Conservation (phyloP, 768 basidiomycete species). For the Tylopilus felleus region DNA sequence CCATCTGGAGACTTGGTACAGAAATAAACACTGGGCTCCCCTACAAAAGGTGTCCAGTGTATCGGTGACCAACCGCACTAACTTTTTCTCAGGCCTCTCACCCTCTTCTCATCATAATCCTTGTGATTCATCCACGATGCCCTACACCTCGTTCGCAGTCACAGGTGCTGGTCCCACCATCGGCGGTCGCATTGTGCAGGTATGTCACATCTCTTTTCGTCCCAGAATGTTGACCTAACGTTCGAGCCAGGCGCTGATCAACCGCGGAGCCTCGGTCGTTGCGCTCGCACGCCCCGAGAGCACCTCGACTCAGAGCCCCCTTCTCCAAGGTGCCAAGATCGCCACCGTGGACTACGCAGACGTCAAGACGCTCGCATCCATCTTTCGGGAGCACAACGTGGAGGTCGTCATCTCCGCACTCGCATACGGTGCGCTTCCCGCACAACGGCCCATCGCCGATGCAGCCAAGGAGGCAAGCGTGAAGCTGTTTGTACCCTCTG, state of each 20-base stretch:
- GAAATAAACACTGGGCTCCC: neutral
- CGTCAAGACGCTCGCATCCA: conserved; percentile 21
- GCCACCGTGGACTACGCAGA: conserved; percentile 29
- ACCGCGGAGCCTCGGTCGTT: conserved; percentile 23
- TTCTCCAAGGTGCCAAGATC: conserved; percentile 26
- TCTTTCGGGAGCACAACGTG: conserved; percentile 31
- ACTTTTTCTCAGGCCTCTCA: neutral
- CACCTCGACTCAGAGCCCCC: conserved; percentile 13
- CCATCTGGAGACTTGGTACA: neutral
- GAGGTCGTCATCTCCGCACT: conserved; percentile 36
- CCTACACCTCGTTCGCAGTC: conserved; percentile 14
- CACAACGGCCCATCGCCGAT: conserved; percentile 30
- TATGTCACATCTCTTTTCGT: neutral
- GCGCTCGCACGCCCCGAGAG: conserved; percentile 25
- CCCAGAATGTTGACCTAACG: neutral
- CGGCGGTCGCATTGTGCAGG: conserved; percentile 35
- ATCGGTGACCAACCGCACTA: neutral
- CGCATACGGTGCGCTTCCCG: conserved; percentile 24
- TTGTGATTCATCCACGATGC: conserved; percentile 7
- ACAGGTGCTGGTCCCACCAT: conserved; percentile 5
- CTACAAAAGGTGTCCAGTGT: neutral
- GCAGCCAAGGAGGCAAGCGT: conserved; percentile 37
- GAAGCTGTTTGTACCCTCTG: conserved; percentile 39
- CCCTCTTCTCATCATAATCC: too few species aligned
- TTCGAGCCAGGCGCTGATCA: conserved; percentile 20